Evolutionary conservation across 768 basidiomycete species (phyloP), one percentile per base, ranked within the genome.

Genomic region (Suillus subluteus): DNA sequence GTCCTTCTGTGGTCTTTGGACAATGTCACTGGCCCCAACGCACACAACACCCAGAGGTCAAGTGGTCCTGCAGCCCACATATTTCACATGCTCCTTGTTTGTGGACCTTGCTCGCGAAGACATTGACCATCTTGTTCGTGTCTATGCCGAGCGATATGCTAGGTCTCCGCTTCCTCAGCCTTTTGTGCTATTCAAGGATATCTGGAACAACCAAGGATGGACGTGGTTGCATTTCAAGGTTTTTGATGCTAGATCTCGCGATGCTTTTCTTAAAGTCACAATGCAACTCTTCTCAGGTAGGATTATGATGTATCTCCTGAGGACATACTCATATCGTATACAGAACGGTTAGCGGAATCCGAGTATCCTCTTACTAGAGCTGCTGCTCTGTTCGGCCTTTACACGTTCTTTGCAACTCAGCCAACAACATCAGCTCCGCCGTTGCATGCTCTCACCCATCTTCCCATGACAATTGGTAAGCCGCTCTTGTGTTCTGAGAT

Each of bases 21-120:
- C 32, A 43, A 48, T 83, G 82, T 79, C 82, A 12, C 71, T 84
- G 64, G 71, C 80, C 11, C 85, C 89, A 37, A 82, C 87, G 21
- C 87, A 89, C 23, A 86, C 89, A 26, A 80, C 83, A 16, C 71
- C 78, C 59, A 85, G 89, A 16, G 90, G 92, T 13, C 86, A 88
- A 30, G 75, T 89, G 68, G 78, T 85, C 46, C 77, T 94, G 12
- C 92, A 94, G 71, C 91, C 91, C 1, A 80, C 82, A 23, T 94
- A 91, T 75, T 95, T 92, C 73, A 90, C 91, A 0, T 94, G 92
- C 4, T 91, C 91, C 0, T 72, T 90, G 30, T 95, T 89, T 75
- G 86, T 92, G 11, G 77, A 84, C 23, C 79, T 87, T 16, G 80
- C 91, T 26, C 85, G 90, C 3, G 83, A 86, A 37, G 93, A 95